Conservation (phyloP, 495 filamentous ascomycete species). For the Bacidia rubella region DNA sequence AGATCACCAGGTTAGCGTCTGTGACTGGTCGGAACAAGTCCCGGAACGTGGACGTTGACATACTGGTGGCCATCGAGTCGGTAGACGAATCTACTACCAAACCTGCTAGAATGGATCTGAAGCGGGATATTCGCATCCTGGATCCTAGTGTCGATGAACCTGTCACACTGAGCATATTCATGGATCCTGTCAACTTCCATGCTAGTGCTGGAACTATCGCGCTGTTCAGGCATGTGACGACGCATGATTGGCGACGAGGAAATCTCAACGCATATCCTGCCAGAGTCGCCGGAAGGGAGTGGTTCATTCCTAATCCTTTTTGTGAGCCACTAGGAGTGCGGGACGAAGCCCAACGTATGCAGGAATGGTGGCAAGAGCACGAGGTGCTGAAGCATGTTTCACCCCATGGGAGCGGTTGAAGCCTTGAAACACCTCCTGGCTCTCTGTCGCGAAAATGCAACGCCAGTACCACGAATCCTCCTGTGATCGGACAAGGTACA, state of each 20-base stretch:
- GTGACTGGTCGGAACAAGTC: conserved; percentile 10
- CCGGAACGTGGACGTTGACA: conserved; percentile 12
- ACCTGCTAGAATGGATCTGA: conserved; percentile 7
- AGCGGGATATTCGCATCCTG: conserved; percentile 18
- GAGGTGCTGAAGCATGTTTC: neutral
- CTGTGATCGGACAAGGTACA: too few relatives aligned
- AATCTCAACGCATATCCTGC: conserved; percentile 16
- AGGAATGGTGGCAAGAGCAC: conserved; percentile 7
- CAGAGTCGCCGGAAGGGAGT: conserved; percentile 15
- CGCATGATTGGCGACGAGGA: conserved; percentile 14
- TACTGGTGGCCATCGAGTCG: conserved; percentile 16
- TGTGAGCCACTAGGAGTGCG: conserved; percentile 4
- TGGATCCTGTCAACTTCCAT: conserved; percentile 14
- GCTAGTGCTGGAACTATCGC: conserved; percentile 17
- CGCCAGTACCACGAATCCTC: too few relatives aligned
- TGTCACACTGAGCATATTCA: conserved; percentile 18
- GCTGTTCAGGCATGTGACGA: conserved; percentile 17
- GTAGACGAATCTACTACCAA: conserved; percentile 12
- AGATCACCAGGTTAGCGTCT: conserved; percentile 8
- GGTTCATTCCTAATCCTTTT: conserved; percentile 17
- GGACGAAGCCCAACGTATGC: conserved; percentile 3
- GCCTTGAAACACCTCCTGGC: neutral
- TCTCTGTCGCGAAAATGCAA: too few relatives aligned
- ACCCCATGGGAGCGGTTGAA: neutral
- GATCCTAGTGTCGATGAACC: conserved; percentile 16